These are phyloP conservation scores for Moesziomyces aphidis DNA, from an alignment of 1,284 basidiomycete species.

Conservation along the genomic window DNA sequence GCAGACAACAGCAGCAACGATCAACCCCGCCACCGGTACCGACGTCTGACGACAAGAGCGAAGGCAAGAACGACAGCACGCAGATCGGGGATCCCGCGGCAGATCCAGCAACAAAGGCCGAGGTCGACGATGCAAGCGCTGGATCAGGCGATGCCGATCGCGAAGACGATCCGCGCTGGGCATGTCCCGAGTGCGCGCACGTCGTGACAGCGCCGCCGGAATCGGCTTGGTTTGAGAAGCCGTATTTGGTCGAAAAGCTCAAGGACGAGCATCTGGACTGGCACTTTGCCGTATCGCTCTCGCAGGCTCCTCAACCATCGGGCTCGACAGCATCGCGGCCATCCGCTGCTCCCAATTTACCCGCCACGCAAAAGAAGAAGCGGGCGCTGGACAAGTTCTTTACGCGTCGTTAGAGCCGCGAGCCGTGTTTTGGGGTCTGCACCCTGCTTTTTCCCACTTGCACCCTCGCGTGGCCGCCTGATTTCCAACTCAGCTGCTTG, in stretches of 20 bases:
- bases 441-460: slow-evolving; percentile 22
- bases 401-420: slow-evolving; percentile 15
- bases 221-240: slow-evolving; percentile 40
- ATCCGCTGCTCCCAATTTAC: not conserved
- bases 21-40: not conserved
- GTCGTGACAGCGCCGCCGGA: slow-evolving; percentile 25
- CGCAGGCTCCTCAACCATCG: slow-evolving; percentile 23
- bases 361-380: slow-evolving; percentile 20
- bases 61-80: not conserved
- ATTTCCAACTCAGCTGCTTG: slow-evolving; percentile 14
- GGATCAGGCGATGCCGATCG: slow-evolving; percentile 8
- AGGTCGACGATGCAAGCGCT: not conserved
- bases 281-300: slow-evolving; percentile 58
- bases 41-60: slow-evolving; percentile 1
- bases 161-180: slow-evolving; percentile 38
- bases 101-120: not conserved
- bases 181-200: slow-evolving; percentile 49
- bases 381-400: slow-evolving; percentile 39
- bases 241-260: slow-evolving; percentile 38
- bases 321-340: not conserved
- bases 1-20: slow-evolving; percentile 12
- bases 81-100: not conserved
- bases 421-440: slow-evolving; percentile 16
- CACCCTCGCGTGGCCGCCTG: slow-evolving; percentile 6
- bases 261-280: slow-evolving; percentile 59